Base-by-base conservation (phyloP, 2,329 filamentous ascomycete species). In the Pseudocercospora vitis region DNA sequence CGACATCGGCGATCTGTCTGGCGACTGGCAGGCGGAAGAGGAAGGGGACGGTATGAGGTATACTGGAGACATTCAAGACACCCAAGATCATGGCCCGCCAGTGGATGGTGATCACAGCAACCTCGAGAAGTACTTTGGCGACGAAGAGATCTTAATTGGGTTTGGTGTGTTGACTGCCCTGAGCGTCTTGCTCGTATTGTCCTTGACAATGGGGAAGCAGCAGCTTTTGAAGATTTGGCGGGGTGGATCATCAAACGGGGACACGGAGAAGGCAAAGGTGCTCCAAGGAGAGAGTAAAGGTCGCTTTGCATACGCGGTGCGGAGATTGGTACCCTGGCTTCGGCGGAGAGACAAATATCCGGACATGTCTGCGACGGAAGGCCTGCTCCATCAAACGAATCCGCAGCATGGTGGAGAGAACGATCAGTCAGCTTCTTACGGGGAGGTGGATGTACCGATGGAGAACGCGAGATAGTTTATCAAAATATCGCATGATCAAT, bases 1-100 rank as follows among this genome's bases (percentile, higher is more conserved):
- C 3, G 56, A 60, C 23, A 48, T 58, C 8, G 55, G 53, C 1
- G 55, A 50, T 7, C 19, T 57, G 8, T 52, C 54, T 7, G 39
- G 31, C 5, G 48, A 51, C n/a, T 31, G 28, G n/a, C 24, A 39
- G 21, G 19, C 14, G 6, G 51, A 21, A 18, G 19, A 48, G 4
- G 40, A 52, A 7, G 44, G 32, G 6, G 28, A 45, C 6, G 32
- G 39, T 14, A 37, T 48, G 5, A 23, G 33, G 1, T 26, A 47
- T 18, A 23, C 35, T 6, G 52, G 8, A n/a, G 45, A 47, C 5
- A 28, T 48, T 16, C 5, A 49, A n/a, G 32, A 53, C 4, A 28
- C 45, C 11, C 48, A 56, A 12, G 40, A 40, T n/a, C 21, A 53
- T 29, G 33, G 19, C 6, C 24, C 50, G 7, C 28, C 16, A n/a